A percentile compares a stretch with the other conserved stretches of the same genome.
Evolutionary conservation across 202 grass and related monocot genomes (phyloP).

Genomic region (Eragrostis tef): DNA sequence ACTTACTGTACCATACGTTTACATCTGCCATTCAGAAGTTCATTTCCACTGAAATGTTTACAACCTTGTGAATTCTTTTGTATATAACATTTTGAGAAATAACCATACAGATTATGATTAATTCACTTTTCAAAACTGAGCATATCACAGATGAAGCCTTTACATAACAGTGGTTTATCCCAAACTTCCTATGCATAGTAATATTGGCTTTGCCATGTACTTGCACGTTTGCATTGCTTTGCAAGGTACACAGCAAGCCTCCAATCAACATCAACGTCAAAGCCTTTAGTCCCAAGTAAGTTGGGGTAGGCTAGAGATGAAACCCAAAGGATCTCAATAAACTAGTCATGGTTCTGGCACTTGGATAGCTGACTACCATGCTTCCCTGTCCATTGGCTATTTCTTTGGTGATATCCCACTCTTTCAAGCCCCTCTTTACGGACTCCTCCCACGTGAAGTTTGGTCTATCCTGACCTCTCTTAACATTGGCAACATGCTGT

Average conservation of each 20-base stretch:
- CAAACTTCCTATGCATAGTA: conserved; percentile 2
- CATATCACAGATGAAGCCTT: background rate
- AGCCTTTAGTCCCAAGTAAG: too few species aligned
- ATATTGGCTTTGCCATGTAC: conserved; percentile 1
- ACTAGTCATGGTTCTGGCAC: too few species aligned
- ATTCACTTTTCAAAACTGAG: conserved; percentile 9
- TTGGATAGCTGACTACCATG: too few species aligned
- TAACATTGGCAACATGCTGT: too few species aligned
- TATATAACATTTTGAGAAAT: background rate
- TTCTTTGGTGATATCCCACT: too few species aligned
- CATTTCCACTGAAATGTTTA: conserved; percentile 15
- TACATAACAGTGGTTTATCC: background rate
- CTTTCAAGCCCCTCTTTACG: too few species aligned
- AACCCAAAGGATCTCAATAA: too few species aligned
- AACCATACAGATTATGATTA: conserved; percentile 12
- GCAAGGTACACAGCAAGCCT: background rate
- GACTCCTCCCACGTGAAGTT: too few species aligned
- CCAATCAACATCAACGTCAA: background rate
- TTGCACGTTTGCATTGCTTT: background rate
- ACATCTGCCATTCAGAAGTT: background rate
- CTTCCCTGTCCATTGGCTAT: too few species aligned
- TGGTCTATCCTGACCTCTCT: too few species aligned
- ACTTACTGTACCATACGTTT: conserved; percentile 2
- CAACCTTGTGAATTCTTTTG: background rate
- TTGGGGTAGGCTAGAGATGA: too few species aligned